Evolutionary conservation across 495 filamentous ascomycete genomes (phyloP), one percentile per base, ranked within the genome.

Genomic region (Hypoxylon lenormandii): DNA sequence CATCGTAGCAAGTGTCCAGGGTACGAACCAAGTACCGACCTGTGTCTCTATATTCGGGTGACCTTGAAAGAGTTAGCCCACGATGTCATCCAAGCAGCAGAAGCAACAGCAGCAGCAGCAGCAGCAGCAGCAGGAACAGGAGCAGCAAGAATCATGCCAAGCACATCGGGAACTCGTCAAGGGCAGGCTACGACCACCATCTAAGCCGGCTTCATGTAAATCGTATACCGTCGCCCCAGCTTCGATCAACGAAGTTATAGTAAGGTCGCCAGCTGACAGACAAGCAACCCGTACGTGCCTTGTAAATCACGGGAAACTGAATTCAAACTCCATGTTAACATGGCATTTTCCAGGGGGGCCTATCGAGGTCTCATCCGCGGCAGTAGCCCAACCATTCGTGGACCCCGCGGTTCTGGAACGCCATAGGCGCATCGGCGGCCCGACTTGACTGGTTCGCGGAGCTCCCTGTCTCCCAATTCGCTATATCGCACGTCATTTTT

Each of bases 361-460:
- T 36, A 42, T 72, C 28, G 69, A 76, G 43, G 76, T 79, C 55
- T 76, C 72, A n/a, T 79, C 78, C 42, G 74, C 60, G 15, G 72
- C 72, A 11, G 69, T 75, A 33, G 74, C 77, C 28, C 77, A 80
- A 50, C 79, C 80, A 11, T 80, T 82, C 52, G 70, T 82, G 46
- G 75, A 82, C 60, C 79, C 79, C 6, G 71, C 76, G 0, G 71
- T 76, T 55, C 50, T 82, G 38, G 67, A 77, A 62, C 69, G 60
- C 48, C 65, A 45, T 53, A 64, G 58, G 26, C 58, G 59, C 61
- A 58, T 22, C 23, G 51, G 30, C 56, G 60, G 40, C 42, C 42
- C 49, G 49, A 36, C 54, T 15, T 70, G 37, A 64, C 40, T 26
- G 11, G 15, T 47, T 12, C 53, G 48, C 42, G 58, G 42, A 19